These are phyloP conservation scores for Buddleja alternifolia DNA, from an alignment of 257 asterid genomes.

Conservation along the genomic window DNA sequence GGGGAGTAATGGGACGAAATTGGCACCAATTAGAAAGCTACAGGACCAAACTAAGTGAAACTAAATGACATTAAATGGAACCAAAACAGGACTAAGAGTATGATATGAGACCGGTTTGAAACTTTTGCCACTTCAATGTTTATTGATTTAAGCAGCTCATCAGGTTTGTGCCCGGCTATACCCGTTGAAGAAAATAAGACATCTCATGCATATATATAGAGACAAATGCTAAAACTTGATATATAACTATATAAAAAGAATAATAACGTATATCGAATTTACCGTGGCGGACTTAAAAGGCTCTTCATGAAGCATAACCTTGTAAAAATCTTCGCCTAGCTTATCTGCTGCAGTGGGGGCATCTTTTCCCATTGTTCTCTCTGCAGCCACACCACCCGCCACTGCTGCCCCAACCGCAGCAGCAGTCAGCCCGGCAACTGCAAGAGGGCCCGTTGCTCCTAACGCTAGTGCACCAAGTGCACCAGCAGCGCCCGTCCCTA, in stretches of 20 bases:
- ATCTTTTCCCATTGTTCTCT: conserved; percentile 63
- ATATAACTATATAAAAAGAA: neutral
- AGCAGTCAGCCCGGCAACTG: conserved; percentile 67
- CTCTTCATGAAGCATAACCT: conserved; percentile 81
- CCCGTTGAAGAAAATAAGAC: no score
- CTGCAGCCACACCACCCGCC: conserved; percentile 77
- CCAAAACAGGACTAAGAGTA: no score
- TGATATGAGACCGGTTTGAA: no score
- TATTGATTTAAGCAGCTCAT: no score
- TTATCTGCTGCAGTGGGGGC: conserved; percentile 65
- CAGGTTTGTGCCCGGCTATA: no score
- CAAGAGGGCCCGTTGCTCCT: conserved; percentile 83
- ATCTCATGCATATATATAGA: no score
- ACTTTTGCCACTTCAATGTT: no score
- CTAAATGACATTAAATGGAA: no score
- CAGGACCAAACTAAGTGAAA: no score
- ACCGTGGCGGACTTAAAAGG: conserved; percentile 91
- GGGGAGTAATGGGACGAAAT: no score
- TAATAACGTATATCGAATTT: conserved; percentile 17
- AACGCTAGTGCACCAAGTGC: conserved; percentile 79
- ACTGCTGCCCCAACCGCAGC: conserved; percentile 92
- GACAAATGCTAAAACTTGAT: neutral
- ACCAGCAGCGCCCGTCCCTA: conserved; percentile 79
- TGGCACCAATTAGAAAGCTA: no score
- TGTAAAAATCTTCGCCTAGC: conserved; percentile 88